phyloP scores from a whole-genome alignment of 1,284 basidiomycete genomes.

The Sutorius eximius region DNA sequence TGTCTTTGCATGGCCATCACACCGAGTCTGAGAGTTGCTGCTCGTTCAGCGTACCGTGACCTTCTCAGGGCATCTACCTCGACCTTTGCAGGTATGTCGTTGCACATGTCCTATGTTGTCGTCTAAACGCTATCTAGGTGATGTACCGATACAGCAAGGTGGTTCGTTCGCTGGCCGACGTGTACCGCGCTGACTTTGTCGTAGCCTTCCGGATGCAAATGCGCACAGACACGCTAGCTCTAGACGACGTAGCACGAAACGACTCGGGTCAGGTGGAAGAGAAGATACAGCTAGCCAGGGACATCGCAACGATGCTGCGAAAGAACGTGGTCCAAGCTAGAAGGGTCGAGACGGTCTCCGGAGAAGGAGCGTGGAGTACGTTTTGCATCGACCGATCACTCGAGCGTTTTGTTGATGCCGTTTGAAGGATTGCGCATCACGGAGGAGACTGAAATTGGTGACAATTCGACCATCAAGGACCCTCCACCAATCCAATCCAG shows the following conservation, averaged over 20 bases:
- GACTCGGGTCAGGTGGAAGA: conserved; percentile 52
- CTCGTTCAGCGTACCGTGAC: conserved; percentile 70
- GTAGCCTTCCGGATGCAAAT: conserved; percentile 72
- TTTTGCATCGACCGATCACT: conserved; percentile 18
- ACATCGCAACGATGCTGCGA: conserved; percentile 65
- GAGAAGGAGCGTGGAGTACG: conserved; percentile 57
- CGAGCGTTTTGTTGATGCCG: background rate
- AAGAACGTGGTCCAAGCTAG: conserved; percentile 73
- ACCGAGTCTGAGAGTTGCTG: conserved; percentile 48
- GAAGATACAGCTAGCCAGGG: conserved; percentile 55
- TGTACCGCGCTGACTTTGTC: conserved; percentile 5
- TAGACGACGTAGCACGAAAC: conserved; percentile 42
- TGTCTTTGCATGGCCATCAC: conserved; percentile 45
- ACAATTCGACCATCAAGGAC: conserved; percentile 68
- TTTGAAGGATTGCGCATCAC: conserved; percentile 60
- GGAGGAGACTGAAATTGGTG: conserved; percentile 70
- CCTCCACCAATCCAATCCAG: conserved; percentile 44
- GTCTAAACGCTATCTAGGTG: conserved; percentile 41
- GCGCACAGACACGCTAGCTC: conserved; percentile 45
- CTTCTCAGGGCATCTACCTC: conserved; percentile 61
- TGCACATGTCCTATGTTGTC: background rate
- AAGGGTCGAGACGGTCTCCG: conserved; percentile 36
- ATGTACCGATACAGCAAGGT: conserved; percentile 56
- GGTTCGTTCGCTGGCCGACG: conserved; percentile 6
- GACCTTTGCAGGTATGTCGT: conserved; percentile 60